phyloP scores from a whole-genome alignment of 192 early-diverging fungal genomes.

The Jimgerdemannia flammicorona region DNA sequence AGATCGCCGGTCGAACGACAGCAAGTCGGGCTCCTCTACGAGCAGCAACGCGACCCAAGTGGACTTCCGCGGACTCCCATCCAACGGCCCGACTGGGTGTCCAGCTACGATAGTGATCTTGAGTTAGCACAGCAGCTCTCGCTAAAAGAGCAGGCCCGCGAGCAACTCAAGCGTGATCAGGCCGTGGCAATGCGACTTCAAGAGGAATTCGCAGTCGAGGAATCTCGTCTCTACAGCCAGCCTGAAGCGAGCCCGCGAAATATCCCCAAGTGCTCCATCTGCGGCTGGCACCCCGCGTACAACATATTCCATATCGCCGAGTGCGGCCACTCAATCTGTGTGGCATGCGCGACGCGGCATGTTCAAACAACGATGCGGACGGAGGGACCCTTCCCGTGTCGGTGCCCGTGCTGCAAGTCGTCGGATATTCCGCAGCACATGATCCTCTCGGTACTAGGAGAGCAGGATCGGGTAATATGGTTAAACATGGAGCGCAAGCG shows the following conservation, averaged over 20 bases:
- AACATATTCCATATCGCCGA: not conserved
- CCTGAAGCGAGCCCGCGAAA: too few species aligned
- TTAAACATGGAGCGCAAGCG: not conserved
- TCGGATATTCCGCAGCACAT: not conserved
- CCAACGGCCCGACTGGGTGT: too few species aligned
- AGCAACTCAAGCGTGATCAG: not conserved
- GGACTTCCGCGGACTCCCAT: too few species aligned
- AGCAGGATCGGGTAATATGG: not conserved
- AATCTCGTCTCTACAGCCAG: too few species aligned
- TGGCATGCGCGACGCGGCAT: not conserved
- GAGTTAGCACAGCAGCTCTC: not conserved
- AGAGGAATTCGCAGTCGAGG: too few species aligned
- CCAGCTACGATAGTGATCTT: not conserved
- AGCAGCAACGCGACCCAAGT: not conserved
- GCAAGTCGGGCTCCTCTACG: not conserved
- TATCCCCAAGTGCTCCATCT: not conserved
- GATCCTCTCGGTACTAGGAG: not conserved
- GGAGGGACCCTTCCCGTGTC: not conserved
- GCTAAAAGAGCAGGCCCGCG: not conserved
- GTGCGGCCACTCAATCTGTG: not conserved
- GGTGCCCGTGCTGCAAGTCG: not conserved
- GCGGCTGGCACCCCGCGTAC: not conserved
- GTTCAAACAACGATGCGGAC: not conserved
- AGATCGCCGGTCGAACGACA: not conserved
- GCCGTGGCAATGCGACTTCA: not conserved